Conservation (phyloP, 2,329 filamentous ascomycete species). For the Botryotinia calthae region DNA sequence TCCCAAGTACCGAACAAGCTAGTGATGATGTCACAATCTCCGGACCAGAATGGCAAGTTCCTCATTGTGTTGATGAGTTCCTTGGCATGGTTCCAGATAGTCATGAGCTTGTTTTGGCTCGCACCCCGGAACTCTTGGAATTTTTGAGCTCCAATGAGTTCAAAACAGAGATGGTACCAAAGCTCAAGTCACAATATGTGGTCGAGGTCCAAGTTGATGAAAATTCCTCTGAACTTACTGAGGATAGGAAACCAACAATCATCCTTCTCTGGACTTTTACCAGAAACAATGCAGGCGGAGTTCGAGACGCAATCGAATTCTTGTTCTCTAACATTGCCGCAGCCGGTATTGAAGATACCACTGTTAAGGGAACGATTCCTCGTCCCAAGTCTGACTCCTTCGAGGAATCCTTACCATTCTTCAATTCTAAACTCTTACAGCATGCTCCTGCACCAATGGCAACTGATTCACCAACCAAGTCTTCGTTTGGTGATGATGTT, state of each 20-base stretch:
- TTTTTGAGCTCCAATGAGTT: constrained; percentile 84
- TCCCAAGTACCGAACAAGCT: constrained; percentile 94
- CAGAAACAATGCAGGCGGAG: constrained; percentile 91
- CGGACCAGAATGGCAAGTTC: constrained; percentile 96
- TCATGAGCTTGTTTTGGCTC: constrained; percentile 84
- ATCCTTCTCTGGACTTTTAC: constrained; percentile 80
- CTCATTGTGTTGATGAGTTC: constrained; percentile 93
- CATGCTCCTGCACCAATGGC: constrained; percentile 78
- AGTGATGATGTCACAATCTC: constrained; percentile 95
- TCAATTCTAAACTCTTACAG: constrained; percentile 94
- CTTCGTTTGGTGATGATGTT: constrained; percentile 78
- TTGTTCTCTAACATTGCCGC: constrained; percentile 81
- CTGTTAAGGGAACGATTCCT: constrained; percentile 91
- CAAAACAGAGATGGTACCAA: constrained; percentile 72
- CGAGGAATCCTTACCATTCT: constrained; percentile 93
- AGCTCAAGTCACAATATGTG: constrained; percentile 87
- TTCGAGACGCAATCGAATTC: constrained; percentile 95
- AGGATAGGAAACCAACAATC: constrained; percentile 56
- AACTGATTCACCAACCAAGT: constrained; percentile 85
- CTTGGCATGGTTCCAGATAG: constrained; percentile 97
- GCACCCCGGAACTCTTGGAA: constrained; percentile 70
- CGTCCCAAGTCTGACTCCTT: constrained; percentile 99
- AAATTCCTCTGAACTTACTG: constrained; percentile 56
- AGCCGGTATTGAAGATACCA: constrained; percentile 80
- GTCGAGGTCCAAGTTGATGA: constrained; percentile 78